Evolutionary conservation across 768 basidiomycete species (phyloP).

Genomic region (Hygrophorus russula): DNA sequence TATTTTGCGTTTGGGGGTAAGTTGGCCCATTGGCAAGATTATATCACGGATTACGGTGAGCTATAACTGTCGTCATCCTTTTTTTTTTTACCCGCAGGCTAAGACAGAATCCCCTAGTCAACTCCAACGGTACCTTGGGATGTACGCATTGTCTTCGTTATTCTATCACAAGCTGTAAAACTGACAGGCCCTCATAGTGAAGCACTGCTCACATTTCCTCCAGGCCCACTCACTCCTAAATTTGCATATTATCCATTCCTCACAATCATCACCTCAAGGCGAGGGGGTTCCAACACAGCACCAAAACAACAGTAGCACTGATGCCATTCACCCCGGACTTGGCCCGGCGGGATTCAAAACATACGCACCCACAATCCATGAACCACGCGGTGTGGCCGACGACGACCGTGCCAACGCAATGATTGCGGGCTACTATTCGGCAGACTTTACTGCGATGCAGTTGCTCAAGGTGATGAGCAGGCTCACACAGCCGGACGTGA

Average conservation of each 20-base stretch:
- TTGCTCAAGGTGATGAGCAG: slow-evolving; percentile 75
- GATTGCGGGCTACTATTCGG: slow-evolving; percentile 36
- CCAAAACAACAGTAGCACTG: slow-evolving; percentile 24
- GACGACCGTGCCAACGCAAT: slow-evolving; percentile 22
- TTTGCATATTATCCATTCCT: slow-evolving; percentile 79
- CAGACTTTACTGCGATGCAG: slow-evolving; percentile 71
- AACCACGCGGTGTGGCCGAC: slow-evolving; percentile 13
- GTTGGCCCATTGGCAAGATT: slow-evolving; percentile 75
- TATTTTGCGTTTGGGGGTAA: slow-evolving; percentile 81
- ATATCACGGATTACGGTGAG: slow-evolving; percentile 62
- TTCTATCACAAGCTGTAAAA: neutral
- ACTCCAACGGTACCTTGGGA: slow-evolving; percentile 59
- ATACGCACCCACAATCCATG: slow-evolving; percentile 35
- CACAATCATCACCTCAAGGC: slow-evolving; percentile 36
- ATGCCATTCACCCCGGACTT: slow-evolving; percentile 40
- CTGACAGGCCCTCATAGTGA: slow-evolving; percentile 32
- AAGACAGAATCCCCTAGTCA: slow-evolving; percentile 32
- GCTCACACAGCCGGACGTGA: slow-evolving; percentile 51
- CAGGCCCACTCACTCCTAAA: slow-evolving; percentile 79
- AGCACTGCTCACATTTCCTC: slow-evolving; percentile 72
- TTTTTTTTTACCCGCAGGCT: neutral
- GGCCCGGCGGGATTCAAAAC: slow-evolving; percentile 55
- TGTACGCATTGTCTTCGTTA: slow-evolving; percentile 32
- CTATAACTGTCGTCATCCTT: neutral
- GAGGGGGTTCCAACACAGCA: slow-evolving; percentile 20